phyloP scores from a whole-genome alignment of 257 asterid species.

The Solanum lycopersicoides region DNA sequence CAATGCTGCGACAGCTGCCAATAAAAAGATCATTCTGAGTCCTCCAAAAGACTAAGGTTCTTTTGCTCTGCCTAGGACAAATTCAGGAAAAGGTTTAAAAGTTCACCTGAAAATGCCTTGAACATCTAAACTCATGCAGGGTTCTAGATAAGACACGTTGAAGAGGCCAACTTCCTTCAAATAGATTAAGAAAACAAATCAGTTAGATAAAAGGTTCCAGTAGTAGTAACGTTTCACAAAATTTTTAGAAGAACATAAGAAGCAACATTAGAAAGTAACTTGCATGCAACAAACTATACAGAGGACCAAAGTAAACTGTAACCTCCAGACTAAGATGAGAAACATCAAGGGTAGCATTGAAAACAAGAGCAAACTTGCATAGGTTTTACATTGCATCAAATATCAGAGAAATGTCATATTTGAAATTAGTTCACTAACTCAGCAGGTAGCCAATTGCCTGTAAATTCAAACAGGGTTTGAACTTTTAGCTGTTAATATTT shows the following conservation, averaged over 20 bases:
- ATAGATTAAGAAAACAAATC: conserved; percentile 12
- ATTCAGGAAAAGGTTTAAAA: background rate
- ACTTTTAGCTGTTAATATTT: background rate
- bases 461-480: background rate
- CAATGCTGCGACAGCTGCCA: background rate
- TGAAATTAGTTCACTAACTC: background rate
- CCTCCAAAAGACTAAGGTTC: background rate
- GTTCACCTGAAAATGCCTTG: conserved; percentile 80
- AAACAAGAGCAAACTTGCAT: background rate
- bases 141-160: conserved; percentile 76
- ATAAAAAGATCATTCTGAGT: background rate
- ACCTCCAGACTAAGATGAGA: background rate
- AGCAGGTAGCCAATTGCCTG: background rate
- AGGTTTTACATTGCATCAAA: background rate
- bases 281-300: background rate
- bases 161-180: conserved; percentile 84
- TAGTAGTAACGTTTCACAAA: background rate
- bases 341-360: background rate
- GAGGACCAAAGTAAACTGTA: background rate
- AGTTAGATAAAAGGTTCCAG: conserved; percentile 1
- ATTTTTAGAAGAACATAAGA: background rate
- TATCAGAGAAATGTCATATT: background rate
- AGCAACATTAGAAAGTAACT: background rate
- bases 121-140: conserved; percentile 82
- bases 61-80: background rate